Evolutionary conservation across 257 asterid species (phyloP).

Genomic region (Coffea canephora): DNA sequence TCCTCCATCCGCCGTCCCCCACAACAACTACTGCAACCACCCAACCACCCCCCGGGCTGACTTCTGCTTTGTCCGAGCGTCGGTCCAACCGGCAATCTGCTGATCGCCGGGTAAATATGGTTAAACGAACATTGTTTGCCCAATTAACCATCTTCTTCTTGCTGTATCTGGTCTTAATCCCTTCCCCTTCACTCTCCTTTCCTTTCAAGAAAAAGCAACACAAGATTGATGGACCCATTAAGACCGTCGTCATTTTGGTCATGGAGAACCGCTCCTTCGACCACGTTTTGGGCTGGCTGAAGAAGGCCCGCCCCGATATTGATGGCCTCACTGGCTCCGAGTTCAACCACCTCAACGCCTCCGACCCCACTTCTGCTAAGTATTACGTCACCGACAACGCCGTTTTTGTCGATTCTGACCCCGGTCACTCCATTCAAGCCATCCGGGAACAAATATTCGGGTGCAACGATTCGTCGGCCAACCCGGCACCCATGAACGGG

Average conservation of each 20-base stretch:
- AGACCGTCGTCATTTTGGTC: constrained; percentile 77
- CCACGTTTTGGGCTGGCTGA: constrained; percentile 88
- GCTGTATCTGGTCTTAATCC: constrained; percentile 36
- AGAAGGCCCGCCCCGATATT: constrained; percentile 67
- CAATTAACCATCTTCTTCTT: constrained; percentile 24
- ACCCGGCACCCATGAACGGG: constrained; percentile 98
- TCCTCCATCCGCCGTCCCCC: neutral
- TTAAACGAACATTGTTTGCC: constrained; percentile 28
- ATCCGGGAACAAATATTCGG: constrained; percentile 94
- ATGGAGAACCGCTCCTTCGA: constrained; percentile 99
- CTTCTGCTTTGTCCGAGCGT: neutral
- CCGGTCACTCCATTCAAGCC: constrained; percentile 96
- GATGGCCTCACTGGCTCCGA: constrained; percentile 80
- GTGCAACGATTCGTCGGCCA: constrained; percentile 42
- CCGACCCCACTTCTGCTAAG: constrained; percentile 57
- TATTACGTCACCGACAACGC: constrained; percentile 58
- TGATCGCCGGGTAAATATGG: constrained; percentile 39
- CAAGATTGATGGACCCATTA: constrained; percentile 73
- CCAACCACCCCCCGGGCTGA: neutral
- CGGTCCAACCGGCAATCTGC: neutral
- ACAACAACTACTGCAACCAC: neutral
- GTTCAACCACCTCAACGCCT: constrained; percentile 66
- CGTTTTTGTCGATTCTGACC: constrained; percentile 73
- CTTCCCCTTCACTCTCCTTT: constrained; percentile 45
- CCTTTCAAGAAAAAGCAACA: constrained; percentile 42